Percentiles rank a stretch among this genome's conserved stretches.
phyloP scores from a whole-genome alignment of 2,329 filamentous ascomycete genomes.

The Xylariales sp. region DNA sequence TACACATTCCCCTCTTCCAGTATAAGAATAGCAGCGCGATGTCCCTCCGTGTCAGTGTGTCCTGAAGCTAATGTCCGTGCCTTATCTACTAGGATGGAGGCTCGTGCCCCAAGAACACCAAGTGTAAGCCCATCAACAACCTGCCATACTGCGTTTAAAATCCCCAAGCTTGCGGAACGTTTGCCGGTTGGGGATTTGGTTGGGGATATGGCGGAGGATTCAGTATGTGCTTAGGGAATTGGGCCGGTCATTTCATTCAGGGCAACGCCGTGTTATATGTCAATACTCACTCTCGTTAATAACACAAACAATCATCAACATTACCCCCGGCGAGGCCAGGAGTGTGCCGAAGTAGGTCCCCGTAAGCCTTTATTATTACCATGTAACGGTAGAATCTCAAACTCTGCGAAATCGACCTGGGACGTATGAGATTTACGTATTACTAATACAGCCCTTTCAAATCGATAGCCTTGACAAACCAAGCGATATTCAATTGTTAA shows the following conservation, averaged over 20 bases:
- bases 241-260: slow-evolving; percentile 16
- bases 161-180: not conserved
- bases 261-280: not conserved
- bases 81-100: slow-evolving; percentile 43
- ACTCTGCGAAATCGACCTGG: not conserved
- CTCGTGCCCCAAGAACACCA: slow-evolving; percentile 39
- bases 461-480: no score
- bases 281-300: slow-evolving; percentile 27
- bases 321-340: not conserved
- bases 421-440: not conserved
- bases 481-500: no score
- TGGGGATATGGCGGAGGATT: not conserved
- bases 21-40: not conserved
- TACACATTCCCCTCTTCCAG: not conserved
- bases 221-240: not conserved
- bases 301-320: not conserved
- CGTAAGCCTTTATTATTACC: not conserved
- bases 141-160: slow-evolving; percentile 48
- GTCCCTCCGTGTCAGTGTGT: not conserved
- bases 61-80: slow-evolving; percentile 11
- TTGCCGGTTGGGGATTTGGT: not conserved
- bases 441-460: no score
- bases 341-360: not conserved
- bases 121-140: slow-evolving; percentile 46
- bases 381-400: not conserved